Evolutionary conservation across 495 filamentous ascomycete genomes (phyloP).

Genomic region (Jackrogersella minutella): DNA sequence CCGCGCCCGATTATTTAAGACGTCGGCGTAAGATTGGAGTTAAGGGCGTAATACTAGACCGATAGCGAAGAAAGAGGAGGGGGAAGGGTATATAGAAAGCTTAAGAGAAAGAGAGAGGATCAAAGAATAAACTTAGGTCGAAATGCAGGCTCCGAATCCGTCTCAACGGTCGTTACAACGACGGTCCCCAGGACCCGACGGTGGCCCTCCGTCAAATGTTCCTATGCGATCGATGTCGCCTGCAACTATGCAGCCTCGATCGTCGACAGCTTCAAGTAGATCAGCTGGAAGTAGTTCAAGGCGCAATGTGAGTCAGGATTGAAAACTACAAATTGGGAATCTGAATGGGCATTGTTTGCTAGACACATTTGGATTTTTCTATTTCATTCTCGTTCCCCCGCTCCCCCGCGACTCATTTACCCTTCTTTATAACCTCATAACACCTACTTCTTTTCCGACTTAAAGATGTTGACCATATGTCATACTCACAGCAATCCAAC

Average conservation of each 20-base stretch:
- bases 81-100: slow-evolving; percentile 25
- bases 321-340: neutral
- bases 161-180: slow-evolving; percentile 56
- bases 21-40: slow-evolving; percentile 12
- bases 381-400: neutral
- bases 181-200: slow-evolving; percentile 59
- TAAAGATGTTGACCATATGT: slow-evolving; percentile 23
- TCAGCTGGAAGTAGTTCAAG: slow-evolving; percentile 52
- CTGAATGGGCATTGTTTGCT: neutral
- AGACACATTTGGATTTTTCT: neutral
- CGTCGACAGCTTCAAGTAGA: slow-evolving; percentile 52
- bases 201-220: slow-evolving; percentile 52
- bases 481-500: slow-evolving; percentile 50
- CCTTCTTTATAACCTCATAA: neutral
- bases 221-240: slow-evolving; percentile 80
- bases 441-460: neutral
- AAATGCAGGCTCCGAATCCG: slow-evolving; percentile 52
- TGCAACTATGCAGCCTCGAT: slow-evolving; percentile 67
- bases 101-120: slow-evolving; percentile 14
- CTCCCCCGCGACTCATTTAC: neutral
- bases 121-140: slow-evolving; percentile 13
- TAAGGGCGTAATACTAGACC: slow-evolving; percentile 1
- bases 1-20: neutral
- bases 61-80: slow-evolving; percentile 29
- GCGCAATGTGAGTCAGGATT: slow-evolving; percentile 60